phyloP scores from a whole-genome alignment of 441 rosid species.

The Hura crepitans region DNA sequence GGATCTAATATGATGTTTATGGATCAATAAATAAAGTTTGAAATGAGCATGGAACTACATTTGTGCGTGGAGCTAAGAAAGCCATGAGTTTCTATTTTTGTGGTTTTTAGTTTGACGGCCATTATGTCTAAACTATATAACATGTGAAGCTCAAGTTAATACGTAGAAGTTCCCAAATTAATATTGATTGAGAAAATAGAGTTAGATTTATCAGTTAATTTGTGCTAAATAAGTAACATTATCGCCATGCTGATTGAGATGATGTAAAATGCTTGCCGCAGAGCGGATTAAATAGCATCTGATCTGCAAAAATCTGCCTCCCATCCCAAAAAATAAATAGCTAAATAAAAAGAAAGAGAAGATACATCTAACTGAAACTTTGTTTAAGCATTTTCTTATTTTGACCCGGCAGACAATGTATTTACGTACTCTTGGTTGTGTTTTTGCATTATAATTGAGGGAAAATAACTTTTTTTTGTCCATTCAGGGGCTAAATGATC shows the following conservation, averaged over 20 bases:
- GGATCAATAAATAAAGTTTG: neutral
- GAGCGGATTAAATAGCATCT: neutral
- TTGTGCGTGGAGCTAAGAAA: neutral
- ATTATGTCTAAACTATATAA: neutral
- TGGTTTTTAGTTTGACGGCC: no score
- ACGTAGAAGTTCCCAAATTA: neutral
- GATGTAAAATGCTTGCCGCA: neutral
- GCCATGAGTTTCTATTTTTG: neutral
- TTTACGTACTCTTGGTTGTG: neutral
- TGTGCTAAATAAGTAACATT: neutral
- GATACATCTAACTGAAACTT: neutral
- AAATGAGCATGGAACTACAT: no score
- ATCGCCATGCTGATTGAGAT: neutral
- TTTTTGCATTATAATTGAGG: neutral
- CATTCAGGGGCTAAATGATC: neutral
- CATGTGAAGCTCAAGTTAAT: neutral
- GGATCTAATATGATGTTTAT: neutral
- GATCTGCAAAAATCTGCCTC: neutral
- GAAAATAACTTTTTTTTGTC: neutral
- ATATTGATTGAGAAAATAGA: neutral
- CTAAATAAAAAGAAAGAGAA: no score
- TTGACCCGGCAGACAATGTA: neutral
- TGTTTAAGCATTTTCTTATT: neutral
- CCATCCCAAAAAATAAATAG: no score
- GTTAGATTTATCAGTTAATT: neutral